A percentile compares a stretch with the other conserved stretches of the same genome.
These are phyloP conservation scores for Puccinia polysora DNA, from an alignment of 1,284 basidiomycete genomes.

Conservation along the genomic window DNA sequence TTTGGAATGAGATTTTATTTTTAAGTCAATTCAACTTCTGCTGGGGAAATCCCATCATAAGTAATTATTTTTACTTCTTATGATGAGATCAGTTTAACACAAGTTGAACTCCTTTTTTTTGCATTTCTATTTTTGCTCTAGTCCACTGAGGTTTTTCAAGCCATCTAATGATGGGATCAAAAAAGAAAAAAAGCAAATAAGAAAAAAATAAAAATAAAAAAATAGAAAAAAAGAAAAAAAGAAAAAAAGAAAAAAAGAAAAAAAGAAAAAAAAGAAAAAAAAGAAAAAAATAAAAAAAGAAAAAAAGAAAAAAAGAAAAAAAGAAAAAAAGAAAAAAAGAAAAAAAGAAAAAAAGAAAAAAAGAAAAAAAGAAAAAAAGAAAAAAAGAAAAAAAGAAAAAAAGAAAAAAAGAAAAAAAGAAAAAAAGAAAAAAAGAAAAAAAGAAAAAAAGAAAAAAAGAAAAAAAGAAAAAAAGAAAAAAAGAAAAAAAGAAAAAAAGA, in stretches of 20 bases:
- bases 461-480: neutral
- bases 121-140: too few relatives aligned
- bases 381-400: neutral
- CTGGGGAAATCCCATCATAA: too few relatives aligned
- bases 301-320: slow-evolving; percentile 2
- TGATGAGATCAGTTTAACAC: too few relatives aligned
- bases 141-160: too few relatives aligned
- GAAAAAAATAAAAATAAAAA: too few relatives aligned
- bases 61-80: too few relatives aligned
- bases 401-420: neutral
- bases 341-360: neutral
- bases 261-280: neutral
- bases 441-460: neutral
- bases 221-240: neutral
- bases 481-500: neutral
- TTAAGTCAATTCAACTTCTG: too few relatives aligned
- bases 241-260: slow-evolving; percentile 2
- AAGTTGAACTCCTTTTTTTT: too few relatives aligned
- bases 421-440: neutral
- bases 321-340: slow-evolving; percentile 10
- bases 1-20: too few relatives aligned
- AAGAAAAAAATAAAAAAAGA: neutral
- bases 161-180: too few relatives aligned
- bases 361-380: neutral
- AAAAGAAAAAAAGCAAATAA: too few relatives aligned